Evolutionary conservation across 2,329 filamentous ascomycete genomes (phyloP).

Genomic region (Fusarium nodosum): DNA sequence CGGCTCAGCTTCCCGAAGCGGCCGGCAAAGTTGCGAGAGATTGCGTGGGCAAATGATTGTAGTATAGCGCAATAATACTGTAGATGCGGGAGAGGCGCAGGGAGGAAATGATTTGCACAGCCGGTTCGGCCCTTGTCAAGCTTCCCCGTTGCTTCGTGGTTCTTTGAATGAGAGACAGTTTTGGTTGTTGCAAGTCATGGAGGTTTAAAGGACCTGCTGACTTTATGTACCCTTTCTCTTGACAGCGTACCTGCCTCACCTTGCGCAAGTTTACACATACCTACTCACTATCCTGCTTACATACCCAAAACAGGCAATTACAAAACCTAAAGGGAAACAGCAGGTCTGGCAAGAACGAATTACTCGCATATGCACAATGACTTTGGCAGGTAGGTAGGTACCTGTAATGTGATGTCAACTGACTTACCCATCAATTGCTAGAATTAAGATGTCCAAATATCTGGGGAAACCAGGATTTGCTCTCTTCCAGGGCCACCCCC

Average conservation of each 20-base stretch:
- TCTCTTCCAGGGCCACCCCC: conserved; percentile 8
- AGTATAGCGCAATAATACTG: conserved; percentile 5
- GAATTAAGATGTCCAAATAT: conserved; percentile 18
- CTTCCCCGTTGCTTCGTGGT: background rate
- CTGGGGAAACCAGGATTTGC: conserved; percentile 38
- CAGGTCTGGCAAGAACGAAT: conserved; percentile 17
- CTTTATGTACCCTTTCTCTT: background rate
- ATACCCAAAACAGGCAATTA: conserved; percentile 12
- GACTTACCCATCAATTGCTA: background rate
- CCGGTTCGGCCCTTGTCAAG: conserved; percentile 23
- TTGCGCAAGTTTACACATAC: conserved; percentile 1
- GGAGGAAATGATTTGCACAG: conserved; percentile 32
- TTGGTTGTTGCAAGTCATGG: conserved; percentile 2
- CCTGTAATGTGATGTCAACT: conserved; percentile 1
- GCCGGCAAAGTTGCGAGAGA: conserved; percentile 25
- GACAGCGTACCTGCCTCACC: conserved; percentile 1
- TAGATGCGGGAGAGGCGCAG: conserved; percentile 17
- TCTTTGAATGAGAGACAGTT: background rate
- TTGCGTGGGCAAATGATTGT: conserved; percentile 15
- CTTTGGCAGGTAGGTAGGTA: background rate
- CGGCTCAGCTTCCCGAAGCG: conserved; percentile 41
- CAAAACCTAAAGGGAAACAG: background rate
- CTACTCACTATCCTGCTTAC: too few relatives aligned
- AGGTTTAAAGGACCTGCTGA: background rate
- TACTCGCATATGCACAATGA: background rate